These are phyloP conservation scores for Hymenoscyphus albidus DNA, from an alignment of 2,329 filamentous ascomycete species.

Conservation along the genomic window DNA sequence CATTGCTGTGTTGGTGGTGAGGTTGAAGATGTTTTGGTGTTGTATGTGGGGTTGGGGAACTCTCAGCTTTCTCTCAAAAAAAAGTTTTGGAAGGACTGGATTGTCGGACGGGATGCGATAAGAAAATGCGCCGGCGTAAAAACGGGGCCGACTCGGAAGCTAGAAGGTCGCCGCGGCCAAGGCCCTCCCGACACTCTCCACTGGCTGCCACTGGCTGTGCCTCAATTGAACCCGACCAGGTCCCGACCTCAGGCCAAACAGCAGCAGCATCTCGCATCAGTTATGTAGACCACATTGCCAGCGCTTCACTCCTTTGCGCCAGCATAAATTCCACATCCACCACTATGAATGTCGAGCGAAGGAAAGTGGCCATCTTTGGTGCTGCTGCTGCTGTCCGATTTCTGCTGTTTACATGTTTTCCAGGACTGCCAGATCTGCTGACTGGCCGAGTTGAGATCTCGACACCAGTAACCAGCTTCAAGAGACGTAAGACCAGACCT, in stretches of 20 bases:
- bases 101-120: neutral
- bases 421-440: slow-evolving; percentile 76
- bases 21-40: slow-evolving; percentile 19
- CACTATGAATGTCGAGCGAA: slow-evolving; percentile 51
- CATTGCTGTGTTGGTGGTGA: slow-evolving; percentile 48
- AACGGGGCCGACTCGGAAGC: too few relatives aligned
- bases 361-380: slow-evolving; percentile 66
- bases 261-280: neutral
- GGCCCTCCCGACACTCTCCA: neutral
- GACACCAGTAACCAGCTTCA: slow-evolving; percentile 96
- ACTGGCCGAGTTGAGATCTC: slow-evolving; percentile 94
- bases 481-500: slow-evolving; percentile 65
- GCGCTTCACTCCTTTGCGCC: slow-evolving; percentile 25
- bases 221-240: neutral
- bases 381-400: slow-evolving; percentile 76
- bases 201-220: neutral
- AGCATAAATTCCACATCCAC: neutral
- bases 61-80: slow-evolving; percentile 13
- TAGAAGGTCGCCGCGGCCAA: neutral
- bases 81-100: slow-evolving; percentile 10
- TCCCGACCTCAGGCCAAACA: neutral
- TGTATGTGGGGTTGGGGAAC: slow-evolving; percentile 10
- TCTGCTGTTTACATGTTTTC: slow-evolving; percentile 75
- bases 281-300: slow-evolving; percentile 7
- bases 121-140: neutral